A percentile compares a stretch with the other conserved stretches of the same genome.
Conservation (phyloP, 495 filamentous ascomycete species). For the Immersiella caudata region DNA sequence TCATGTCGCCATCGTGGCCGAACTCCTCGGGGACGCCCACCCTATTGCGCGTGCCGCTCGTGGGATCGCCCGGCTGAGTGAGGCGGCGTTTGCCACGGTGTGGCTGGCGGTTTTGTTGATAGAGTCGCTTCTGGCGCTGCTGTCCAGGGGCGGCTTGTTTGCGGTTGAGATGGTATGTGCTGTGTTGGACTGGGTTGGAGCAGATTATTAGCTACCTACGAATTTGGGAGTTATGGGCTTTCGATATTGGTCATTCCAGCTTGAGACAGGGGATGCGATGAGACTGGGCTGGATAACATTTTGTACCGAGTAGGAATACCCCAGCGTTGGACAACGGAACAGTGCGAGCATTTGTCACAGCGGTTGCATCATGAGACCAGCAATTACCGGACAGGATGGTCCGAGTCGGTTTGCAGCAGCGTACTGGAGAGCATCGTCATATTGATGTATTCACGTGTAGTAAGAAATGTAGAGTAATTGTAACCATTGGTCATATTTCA, state of each 20-base stretch:
- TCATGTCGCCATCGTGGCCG: slow-evolving; percentile 23
- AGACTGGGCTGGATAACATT: not conserved
- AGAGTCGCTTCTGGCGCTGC: slow-evolving; percentile 29
- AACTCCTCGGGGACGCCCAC: slow-evolving; percentile 20
- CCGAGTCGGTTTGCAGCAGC: not conserved
- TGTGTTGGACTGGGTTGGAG: slow-evolving; percentile 40
- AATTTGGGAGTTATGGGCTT: not conserved
- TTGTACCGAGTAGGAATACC: not conserved
- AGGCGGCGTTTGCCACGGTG: slow-evolving; percentile 32
- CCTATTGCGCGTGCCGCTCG: slow-evolving; percentile 29
- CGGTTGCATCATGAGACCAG: too few relatives aligned
- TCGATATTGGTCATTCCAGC: not conserved
- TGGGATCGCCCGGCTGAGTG: slow-evolving; percentile 24
- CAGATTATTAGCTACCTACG: slow-evolving; percentile 30
- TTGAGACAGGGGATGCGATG: not conserved
- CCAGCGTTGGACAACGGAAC: too few relatives aligned
- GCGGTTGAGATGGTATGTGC: slow-evolving; percentile 36
- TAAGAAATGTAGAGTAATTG: not conserved
- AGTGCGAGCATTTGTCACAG: too few relatives aligned
- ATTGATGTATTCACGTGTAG: not conserved
- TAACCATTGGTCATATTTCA: not conserved
- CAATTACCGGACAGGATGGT: too few relatives aligned
- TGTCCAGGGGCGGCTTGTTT: slow-evolving; percentile 28
- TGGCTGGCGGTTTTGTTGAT: slow-evolving; percentile 36
- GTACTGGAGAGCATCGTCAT: not conserved